Evolutionary conservation across 176 grass and related monocot species (phyloP).

Genomic region (Oryza australiensis): DNA sequence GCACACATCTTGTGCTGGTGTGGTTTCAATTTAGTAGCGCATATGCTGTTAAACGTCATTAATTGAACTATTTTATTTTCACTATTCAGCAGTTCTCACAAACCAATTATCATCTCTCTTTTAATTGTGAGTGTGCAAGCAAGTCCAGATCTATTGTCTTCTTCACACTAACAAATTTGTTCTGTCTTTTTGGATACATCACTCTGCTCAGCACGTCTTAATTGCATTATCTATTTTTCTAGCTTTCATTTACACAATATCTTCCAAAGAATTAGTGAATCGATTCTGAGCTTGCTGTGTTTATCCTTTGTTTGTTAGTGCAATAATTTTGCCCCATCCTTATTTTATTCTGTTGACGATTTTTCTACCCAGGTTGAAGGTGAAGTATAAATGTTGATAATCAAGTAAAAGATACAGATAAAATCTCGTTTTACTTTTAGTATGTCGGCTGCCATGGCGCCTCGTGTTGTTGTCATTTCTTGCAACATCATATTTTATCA

Average conservation of each 20-base stretch:
- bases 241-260: not conserved
- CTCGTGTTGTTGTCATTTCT: not conserved
- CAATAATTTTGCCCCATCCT: not conserved
- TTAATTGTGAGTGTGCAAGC: not conserved
- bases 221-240: not conserved
- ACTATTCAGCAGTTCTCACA: not conserved
- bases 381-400: not conserved
- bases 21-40: not conserved
- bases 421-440: not conserved
- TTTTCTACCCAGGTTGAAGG: conserved; percentile 7
- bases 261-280: conserved; percentile 20
- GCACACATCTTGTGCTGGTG: not conserved
- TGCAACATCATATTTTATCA: conserved; percentile 7
- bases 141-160: not conserved
- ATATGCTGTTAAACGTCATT: not conserved
- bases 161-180: not conserved
- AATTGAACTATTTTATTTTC: conserved; percentile 3
- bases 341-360: not conserved
- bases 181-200: not conserved
- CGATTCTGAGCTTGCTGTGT: conserved; percentile 56
- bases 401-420: not conserved
- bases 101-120: not conserved
- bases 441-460: not conserved
- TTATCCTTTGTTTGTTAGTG: not conserved
- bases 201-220: not conserved